A percentile compares a stretch with the other conserved stretches of the same genome.
phyloP scores from a whole-genome alignment of 2,329 filamentous ascomycete species.

The Blastomyces silverae region DNA sequence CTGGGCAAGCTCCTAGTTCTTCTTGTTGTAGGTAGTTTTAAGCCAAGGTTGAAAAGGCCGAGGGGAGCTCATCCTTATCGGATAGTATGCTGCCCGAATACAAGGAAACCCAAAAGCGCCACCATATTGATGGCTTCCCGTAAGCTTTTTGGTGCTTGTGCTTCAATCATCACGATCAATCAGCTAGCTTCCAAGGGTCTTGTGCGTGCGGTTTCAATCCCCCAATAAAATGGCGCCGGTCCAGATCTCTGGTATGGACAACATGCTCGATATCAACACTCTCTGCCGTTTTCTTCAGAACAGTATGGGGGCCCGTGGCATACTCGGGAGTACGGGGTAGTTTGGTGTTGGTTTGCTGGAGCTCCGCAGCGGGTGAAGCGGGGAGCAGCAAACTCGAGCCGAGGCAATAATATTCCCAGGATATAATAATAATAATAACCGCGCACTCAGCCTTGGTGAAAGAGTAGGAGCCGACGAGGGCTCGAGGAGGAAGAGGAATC shows the following conservation, averaged over 20 bases:
- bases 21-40: not conserved
- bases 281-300: too few relatives aligned
- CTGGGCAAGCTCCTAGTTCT: not conserved
- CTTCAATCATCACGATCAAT: not conserved
- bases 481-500: not conserved
- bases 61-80: not conserved
- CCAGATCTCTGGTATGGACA: too few relatives aligned
- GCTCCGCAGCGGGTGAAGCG: not conserved
- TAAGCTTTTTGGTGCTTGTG: not conserved
- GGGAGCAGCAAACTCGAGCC: not conserved
- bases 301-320: too few relatives aligned
- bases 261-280: too few relatives aligned
- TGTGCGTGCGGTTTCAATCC: not conserved
- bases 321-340: too few relatives aligned
- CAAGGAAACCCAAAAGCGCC: not conserved
- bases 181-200: not conserved
- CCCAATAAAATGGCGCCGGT: too few relatives aligned
- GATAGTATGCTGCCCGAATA: not conserved
- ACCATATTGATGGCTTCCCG: not conserved
- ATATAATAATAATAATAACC: not conserved
- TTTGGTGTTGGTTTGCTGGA: too few relatives aligned
- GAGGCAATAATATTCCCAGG: not conserved
- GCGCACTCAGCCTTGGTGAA: not conserved
- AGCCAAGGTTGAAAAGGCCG: not conserved
- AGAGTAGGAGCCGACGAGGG: not conserved